Base-by-base conservation (phyloP, 257 asterid genomes). In the Fraxinus excelsior region DNA sequence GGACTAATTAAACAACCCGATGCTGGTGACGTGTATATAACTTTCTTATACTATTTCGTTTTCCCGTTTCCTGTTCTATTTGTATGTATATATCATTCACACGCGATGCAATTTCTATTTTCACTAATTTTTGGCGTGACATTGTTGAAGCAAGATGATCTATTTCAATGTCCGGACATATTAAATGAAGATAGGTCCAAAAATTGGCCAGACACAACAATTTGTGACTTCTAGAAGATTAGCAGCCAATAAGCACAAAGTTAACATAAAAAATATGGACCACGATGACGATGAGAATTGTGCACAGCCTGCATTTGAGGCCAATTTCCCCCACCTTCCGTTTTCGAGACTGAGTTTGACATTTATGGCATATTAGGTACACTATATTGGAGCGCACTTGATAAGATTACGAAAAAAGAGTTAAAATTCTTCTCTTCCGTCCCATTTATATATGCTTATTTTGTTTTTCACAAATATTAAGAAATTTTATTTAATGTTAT, bases 201-300 rank as follows among this genome's bases (percentile, higher is more conserved):
- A 46, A 14, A 14, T 2, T 46, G n/a, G n/a, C 7, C n/a, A 46
- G 0, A 46, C 18, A 3, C 4, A 2, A 44, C 53, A 46, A 14
- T 3, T 16, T 46, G 56, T 25, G 71, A 44, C 28, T 18, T 31
- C 9, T 51, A 68, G 46, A 73, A 73, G n/a, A 76, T 71, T 62
- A 38, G 75, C 35, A 74, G 56, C 76, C 82, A 70, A 71, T 37
- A 34, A 82, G 38, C 18, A 40, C 40, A 29, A 70, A 74, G 82
- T 73, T 75, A 66, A 38, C 32, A 74, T 82, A 78, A 70, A 8
- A 34, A 80, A 38, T 62, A 26, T 75, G 83, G 83, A 75, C 77
- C 77, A 46, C 70, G 44, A 46, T 13, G 1, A 25, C 70, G 14
- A 40, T 6, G 9, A 81, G 42, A 76, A 44, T 4, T 49, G 29